These are phyloP conservation scores for Phylloboletellus chloephorus DNA, from an alignment of 1,284 basidiomycete species.

Conservation along the genomic window DNA sequence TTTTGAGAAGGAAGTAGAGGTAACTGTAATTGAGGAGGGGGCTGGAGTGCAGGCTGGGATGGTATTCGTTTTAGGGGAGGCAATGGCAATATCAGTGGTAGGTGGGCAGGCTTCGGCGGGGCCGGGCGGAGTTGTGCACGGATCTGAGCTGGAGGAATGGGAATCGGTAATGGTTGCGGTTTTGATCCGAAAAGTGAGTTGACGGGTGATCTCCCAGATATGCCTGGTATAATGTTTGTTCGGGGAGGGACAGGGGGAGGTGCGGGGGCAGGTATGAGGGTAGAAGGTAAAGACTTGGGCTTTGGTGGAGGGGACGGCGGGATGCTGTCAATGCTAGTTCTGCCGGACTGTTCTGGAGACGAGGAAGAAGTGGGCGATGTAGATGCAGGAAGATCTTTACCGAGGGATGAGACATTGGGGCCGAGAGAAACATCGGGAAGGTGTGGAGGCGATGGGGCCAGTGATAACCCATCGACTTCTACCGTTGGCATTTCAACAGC, in stretches of 20 bases:
- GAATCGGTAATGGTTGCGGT: conserved; percentile 27
- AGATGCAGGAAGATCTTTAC: conserved; percentile 11
- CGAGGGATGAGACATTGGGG: conserved; percentile 9
- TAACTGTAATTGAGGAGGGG: conserved; percentile 8
- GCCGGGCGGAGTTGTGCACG: conserved; percentile 28
- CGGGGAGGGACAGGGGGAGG: conserved; percentile 16
- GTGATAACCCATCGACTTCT: background rate
- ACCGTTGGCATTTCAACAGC: background rate
- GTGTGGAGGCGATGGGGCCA: conserved; percentile 5
- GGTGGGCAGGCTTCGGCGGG: conserved; percentile 20
- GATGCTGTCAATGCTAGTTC: conserved; percentile 13
- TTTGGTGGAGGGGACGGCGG: conserved; percentile 22
- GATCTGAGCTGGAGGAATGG: conserved; percentile 28
- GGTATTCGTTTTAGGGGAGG: conserved; percentile 18
- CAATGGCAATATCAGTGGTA: conserved; percentile 19
- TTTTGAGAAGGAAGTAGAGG: conserved; percentile 10
- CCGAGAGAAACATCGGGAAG: conserved; percentile 12
- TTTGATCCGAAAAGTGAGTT: conserved; percentile 21
- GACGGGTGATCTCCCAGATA: conserved; percentile 25
- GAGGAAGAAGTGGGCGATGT: conserved; percentile 1
- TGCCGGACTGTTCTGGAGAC: conserved; percentile 6
- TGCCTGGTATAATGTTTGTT: conserved; percentile 21
- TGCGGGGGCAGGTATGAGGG: conserved; percentile 11
- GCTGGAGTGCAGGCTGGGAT: conserved; percentile 14
- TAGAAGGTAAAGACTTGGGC: conserved; percentile 12